phyloP scores from a whole-genome alignment of 2,329 filamentous ascomycete species.

The Ilyonectria robusta region DNA sequence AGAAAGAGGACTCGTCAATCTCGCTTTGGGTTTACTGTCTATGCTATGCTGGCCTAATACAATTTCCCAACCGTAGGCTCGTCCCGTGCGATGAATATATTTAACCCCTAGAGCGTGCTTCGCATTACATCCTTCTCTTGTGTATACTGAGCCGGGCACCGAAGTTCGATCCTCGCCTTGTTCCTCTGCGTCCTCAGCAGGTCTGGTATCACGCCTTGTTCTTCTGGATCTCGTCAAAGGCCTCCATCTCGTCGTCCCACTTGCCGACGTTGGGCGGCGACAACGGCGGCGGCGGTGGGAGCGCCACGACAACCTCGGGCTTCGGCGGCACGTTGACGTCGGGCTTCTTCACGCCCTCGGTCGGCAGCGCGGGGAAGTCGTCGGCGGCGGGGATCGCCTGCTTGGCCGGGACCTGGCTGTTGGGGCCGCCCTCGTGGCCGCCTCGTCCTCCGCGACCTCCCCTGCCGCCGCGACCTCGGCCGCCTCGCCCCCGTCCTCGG shows the following conservation, averaged over 20 bases:
- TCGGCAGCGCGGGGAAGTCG: slow-evolving; percentile 56
- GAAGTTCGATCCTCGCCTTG: background rate
- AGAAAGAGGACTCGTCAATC: slow-evolving; percentile 36
- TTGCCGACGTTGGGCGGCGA: slow-evolving; percentile 55
- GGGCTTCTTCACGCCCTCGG: slow-evolving; percentile 44
- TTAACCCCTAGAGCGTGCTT: background rate
- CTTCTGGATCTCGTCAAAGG: slow-evolving; percentile 58
- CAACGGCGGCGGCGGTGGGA: slow-evolving; percentile 45
- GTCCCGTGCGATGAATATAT: slow-evolving; percentile 10
- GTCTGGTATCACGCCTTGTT: slow-evolving; percentile 36
- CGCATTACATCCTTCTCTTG: slow-evolving; percentile 25
- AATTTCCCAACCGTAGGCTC: slow-evolving; percentile 37
- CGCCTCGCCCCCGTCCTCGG: slow-evolving; percentile 52
- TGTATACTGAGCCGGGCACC: background rate
- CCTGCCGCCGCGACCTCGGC: slow-evolving; percentile 52
- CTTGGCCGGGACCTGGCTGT: slow-evolving; percentile 36
- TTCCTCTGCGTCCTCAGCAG: too few relatives aligned
- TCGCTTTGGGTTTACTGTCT: slow-evolving; percentile 41
- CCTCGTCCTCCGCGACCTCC: slow-evolving; percentile 53
- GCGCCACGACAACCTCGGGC: slow-evolving; percentile 38
- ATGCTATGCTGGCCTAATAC: slow-evolving; percentile 41
- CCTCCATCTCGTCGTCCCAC: slow-evolving; percentile 74
- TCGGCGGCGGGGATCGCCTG: slow-evolving; percentile 49
- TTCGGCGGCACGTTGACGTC: slow-evolving; percentile 26
- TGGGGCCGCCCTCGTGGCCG: slow-evolving; percentile 42